Evolutionary conservation across 345 rosid species (phyloP).

Genomic region (thale cress (Arabidopsis thaliana)): DNA sequence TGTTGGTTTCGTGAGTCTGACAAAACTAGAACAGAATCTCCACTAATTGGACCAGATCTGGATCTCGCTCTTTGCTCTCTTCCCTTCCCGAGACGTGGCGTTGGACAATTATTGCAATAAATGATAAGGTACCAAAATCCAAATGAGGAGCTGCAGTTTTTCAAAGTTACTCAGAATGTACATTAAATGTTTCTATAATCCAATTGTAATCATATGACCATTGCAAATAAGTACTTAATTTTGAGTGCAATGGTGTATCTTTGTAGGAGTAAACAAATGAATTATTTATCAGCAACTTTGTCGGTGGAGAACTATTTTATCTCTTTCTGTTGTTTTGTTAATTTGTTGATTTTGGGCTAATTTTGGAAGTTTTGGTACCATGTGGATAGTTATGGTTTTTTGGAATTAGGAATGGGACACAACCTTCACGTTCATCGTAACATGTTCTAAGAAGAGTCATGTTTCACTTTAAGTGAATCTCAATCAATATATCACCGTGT

Average conservation of each 20-base stretch:
- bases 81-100: conserved; percentile 30
- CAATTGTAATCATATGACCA: conserved; percentile 10
- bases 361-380: conserved; percentile 16
- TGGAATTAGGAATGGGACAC: conserved; percentile 19
- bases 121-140: conserved; percentile 25
- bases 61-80: conserved; percentile 35
- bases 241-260: conserved; percentile 19
- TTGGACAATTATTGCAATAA: conserved; percentile 39
- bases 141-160: conserved; percentile 16
- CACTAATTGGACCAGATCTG: conserved; percentile 40
- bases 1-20: conserved; percentile 37
- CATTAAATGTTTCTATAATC: conserved; percentile 22
- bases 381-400: conserved; percentile 13
- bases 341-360: not conserved
- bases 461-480: conserved; percentile 14
- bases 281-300: conserved; percentile 6
- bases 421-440: conserved; percentile 37
- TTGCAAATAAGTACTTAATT: not conserved
- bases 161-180: conserved; percentile 13
- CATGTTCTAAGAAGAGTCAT: conserved; percentile 30
- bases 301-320: conserved; percentile 32
- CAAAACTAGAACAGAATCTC: conserved; percentile 36
- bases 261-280: not conserved
- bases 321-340: conserved; percentile 23
- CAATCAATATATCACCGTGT: not conserved